Base-by-base conservation (phyloP, 805 yeast genomes). In the Priceomyces carsonii region DNA sequence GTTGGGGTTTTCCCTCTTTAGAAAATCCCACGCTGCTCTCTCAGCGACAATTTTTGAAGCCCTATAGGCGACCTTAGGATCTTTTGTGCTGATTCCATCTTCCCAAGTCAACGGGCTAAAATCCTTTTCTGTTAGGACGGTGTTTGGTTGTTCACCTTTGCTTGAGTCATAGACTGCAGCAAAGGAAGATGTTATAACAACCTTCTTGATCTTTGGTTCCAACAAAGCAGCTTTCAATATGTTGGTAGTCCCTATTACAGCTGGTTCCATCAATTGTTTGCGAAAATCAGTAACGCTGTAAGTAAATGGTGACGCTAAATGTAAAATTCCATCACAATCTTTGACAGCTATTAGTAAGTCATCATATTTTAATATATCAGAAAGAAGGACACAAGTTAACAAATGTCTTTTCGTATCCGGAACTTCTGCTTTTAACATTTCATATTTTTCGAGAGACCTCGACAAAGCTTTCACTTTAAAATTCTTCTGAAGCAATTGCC, bases 251-350 rank as follows among this genome's bases (percentile, higher is more conserved):
- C 79, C 80, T 12, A 60, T 47, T 2, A 71, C 51, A 1, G 81
- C 79, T 5, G 82, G 82, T 17, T 55, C 61, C 33, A 75, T 48
- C 29, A 76, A 55, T n/a, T 70, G 75, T 24, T 64, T 62, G 31
- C 66, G 77, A 22, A 67, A 59, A 38, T 63, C 58, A 9, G 59
- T 50, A 19, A 63, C 51, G 6, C 63, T 58, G 41, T 66, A 67
- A 5, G 65, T 53, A 45, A 66, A 69, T 4, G 82, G 80, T 16
- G 79, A 67, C 3, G 82, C 82, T 6, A 76, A 63, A 52, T 77
- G 82, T 12, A 29, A 13, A 2, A 35, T 14, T 13, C 17, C 26
- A 75, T 24, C 25, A 25, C 17, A 23, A 10, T n/a, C 67, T 16
- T 22, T 33, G 5, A 25, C 26, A 8, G 23, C 26, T 4, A 15